Evolutionary conservation across 1,139 yeast species (phyloP), one percentile per base, ranked within the genome.

Genomic region (Sugiyamaella sp.): DNA sequence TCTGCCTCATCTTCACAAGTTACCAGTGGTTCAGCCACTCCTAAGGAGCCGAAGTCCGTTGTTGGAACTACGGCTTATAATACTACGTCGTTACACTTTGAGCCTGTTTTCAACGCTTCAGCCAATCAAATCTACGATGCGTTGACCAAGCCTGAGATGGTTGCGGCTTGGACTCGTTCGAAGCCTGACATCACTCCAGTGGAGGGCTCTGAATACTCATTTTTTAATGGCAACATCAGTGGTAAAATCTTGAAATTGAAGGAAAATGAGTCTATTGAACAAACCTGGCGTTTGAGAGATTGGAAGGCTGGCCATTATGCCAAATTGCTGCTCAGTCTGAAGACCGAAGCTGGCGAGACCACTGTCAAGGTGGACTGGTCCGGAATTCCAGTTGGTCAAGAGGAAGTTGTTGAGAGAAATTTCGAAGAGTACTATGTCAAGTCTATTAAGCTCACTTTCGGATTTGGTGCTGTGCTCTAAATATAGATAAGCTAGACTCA

Each of bases 371-470:
- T 90, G 35, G 77, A 79, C 55, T 89, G 93, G 81, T 76, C 82
- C 20, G 97, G 97, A n/a, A 85, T 93, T 49, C 99, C 99, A 19
- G 78, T 93, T 45, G 99, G 98, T n/a, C 95, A 95, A 68, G 98
- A 93, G 70, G 99, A 93, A 55, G 78, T 86, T 55, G 97, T 89
- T 41, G 81, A 84, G 66, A 80, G 77, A 44, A 93, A 93, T 71
- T 93, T 95, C 67, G 90, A 89, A 63, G 90, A 88, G 60, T 88
- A 89, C 71, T 93, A 93, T 69, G 84, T 91, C 55, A 84, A 85
- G 70, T 81, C 96, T 8, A 90, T 93, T 67, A 93, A 90, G 75
- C 68, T 89, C 44, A 86, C 97, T 0, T 93, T 93, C 71, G 98
- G 99, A 1, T 91, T 87, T 70, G 98, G 75, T 4, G 63, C 72